phyloP scores from a whole-genome alignment of 352 stramenopile species.

The Pythium brassicae region DNA sequence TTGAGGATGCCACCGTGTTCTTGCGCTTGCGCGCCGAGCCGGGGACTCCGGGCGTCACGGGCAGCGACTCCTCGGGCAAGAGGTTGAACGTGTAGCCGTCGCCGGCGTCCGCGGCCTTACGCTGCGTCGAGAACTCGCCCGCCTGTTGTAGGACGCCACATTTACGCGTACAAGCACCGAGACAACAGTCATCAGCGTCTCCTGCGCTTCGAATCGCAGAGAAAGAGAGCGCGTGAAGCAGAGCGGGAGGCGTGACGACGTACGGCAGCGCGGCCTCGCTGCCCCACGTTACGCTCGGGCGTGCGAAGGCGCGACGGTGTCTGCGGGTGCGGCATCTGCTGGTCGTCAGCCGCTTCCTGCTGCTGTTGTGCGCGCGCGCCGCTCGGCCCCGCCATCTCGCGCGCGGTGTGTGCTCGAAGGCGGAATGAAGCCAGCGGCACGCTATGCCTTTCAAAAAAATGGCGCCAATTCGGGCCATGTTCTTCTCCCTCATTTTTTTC shows the following conservation, averaged over 20 bases:
- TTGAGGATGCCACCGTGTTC: conserved; percentile 17
- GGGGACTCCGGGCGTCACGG: conserved; percentile 11
- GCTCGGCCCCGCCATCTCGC: conserved; percentile 6
- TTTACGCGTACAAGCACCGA: too few species aligned
- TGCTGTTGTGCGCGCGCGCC: conserved; percentile 10
- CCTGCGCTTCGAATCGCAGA: neutral
- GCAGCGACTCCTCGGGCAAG: conserved; percentile 34
- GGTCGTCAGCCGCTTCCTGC: conserved; percentile 1
- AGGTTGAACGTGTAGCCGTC: conserved; percentile 54
- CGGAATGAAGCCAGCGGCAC: conserved; percentile 4
- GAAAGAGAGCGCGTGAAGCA: conserved; percentile 1
- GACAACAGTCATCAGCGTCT: neutral
- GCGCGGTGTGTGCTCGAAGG: neutral
- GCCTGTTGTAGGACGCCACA: conserved; percentile 10
- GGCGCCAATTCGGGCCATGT: too few species aligned
- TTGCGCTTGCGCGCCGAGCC: conserved; percentile 26
- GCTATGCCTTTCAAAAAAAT: neutral
- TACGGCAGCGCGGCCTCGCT: conserved; percentile 25
- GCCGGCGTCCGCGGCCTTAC: conserved; percentile 18
- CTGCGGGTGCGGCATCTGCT: conserved; percentile 9
- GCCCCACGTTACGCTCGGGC: conserved; percentile 14
- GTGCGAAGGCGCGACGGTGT: conserved; percentile 13
- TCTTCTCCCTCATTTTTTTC: neutral
- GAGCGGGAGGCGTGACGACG: conserved; percentile 1
- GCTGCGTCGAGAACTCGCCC: conserved; percentile 21